phyloP scores from a whole-genome alignment of 2,329 filamentous ascomycete species.

The Nannizziopsis barbatae region DNA sequence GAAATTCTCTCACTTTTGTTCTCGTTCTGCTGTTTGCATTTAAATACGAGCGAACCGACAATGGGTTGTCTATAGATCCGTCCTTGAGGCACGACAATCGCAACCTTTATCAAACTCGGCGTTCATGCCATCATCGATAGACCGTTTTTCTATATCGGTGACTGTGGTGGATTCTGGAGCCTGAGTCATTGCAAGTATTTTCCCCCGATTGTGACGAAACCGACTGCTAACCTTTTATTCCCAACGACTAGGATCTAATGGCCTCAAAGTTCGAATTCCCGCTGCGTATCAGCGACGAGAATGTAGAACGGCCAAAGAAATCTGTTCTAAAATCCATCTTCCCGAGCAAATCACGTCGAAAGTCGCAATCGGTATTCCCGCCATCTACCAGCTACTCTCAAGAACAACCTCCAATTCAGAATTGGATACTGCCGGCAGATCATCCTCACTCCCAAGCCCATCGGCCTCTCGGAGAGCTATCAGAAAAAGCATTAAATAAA shows the following conservation, averaged over 20 bases:
- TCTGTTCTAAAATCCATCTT: constrained; percentile 45
- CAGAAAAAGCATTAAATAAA: constrained; percentile 31
- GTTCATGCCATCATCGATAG: no score
- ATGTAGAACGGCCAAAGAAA: constrained; percentile 28
- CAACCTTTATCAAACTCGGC: no score
- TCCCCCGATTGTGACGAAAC: neutral
- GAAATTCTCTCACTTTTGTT: neutral
- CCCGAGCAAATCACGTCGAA: constrained; percentile 40
- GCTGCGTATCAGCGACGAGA: constrained; percentile 31
- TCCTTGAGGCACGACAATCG: neutral
- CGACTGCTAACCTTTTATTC: neutral
- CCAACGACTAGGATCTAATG: constrained; percentile 20
- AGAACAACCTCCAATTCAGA: constrained; percentile 19
- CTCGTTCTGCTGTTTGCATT: neutral
- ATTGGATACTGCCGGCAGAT: constrained; percentile 41
- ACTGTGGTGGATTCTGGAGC: no score
- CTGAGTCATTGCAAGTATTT: no score
- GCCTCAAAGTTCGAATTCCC: constrained; percentile 23
- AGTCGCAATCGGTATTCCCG: constrained; percentile 33
- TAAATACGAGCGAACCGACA: neutral
- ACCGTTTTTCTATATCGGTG: no score
- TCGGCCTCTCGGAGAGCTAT: constrained; percentile 22
- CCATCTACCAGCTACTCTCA: constrained; percentile 14
- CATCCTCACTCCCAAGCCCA: constrained; percentile 35
- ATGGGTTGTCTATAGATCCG: neutral